Evolutionary conservation across 2,329 filamentous ascomycete genomes (phyloP).

Genomic region (Colletotrichum sp.): DNA sequence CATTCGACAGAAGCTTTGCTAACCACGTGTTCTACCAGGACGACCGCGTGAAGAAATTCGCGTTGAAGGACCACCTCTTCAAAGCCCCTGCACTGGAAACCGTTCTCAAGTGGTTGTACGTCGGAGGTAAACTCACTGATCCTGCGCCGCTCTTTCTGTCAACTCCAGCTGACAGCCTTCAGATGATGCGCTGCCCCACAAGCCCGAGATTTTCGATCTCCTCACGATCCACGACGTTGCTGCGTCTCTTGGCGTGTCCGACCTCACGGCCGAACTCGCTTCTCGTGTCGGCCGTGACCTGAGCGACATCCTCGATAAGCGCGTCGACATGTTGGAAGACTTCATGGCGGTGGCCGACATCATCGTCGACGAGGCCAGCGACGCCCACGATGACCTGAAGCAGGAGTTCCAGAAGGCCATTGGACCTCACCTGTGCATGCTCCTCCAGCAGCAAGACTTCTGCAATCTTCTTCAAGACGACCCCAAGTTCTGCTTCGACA

Average conservation of each 20-base stretch:
- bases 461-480: background rate
- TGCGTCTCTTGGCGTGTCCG: background rate
- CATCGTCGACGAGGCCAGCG: background rate
- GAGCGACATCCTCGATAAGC: background rate
- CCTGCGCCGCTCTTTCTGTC: accelerated
- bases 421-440: background rate
- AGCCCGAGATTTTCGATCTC: background rate
- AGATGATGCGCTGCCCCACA: background rate
- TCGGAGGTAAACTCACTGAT: background rate
- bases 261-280: background rate
- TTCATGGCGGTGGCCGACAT: background rate
- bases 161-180: background rate
- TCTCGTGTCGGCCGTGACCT: background rate
- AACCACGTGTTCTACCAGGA: background rate
- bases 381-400: background rate
- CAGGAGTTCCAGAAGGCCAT: background rate
- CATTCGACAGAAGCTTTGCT: background rate
- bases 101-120: background rate
- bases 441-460: background rate
- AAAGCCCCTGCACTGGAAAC: background rate
- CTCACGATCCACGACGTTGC: background rate
- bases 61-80: background rate
- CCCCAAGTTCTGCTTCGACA: background rate
- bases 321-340: background rate
- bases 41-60: background rate